Conservation (phyloP, 495 filamentous ascomycete genomes). For the Hypoxylon rickii region DNA sequence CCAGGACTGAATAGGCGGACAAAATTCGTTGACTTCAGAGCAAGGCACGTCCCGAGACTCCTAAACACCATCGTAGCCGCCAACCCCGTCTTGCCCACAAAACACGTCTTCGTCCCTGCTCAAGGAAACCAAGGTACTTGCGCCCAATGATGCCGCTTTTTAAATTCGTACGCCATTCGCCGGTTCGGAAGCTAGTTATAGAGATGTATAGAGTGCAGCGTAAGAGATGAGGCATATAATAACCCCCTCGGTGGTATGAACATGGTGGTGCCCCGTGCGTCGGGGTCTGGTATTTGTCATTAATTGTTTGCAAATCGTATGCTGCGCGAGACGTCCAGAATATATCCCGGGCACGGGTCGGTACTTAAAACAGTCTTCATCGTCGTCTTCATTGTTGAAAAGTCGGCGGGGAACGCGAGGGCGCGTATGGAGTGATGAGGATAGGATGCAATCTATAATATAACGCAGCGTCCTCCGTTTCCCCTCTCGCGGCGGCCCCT, state of each 20-base stretch:
- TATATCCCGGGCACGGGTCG: slow-evolving; percentile 3
- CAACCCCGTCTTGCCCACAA: slow-evolving; percentile 37
- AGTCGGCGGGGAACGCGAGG: slow-evolving; percentile 14
- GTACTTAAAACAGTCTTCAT: slow-evolving; percentile 5
- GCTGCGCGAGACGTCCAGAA: not conserved
- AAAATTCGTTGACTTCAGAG: slow-evolving; percentile 20
- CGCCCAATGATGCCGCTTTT: slow-evolving; percentile 44
- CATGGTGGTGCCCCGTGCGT: slow-evolving; percentile 25
- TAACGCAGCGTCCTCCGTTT: slow-evolving; percentile 23
- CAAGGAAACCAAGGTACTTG: slow-evolving; percentile 39
- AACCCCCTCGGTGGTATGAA: slow-evolving; percentile 31
- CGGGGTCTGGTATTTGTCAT: slow-evolving; percentile 11
- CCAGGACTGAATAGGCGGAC: slow-evolving; percentile 12
- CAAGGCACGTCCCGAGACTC: slow-evolving; percentile 36
- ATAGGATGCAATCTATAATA: slow-evolving; percentile 28
- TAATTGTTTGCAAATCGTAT: not conserved
- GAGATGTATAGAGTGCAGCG: slow-evolving; percentile 38
- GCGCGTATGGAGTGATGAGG: slow-evolving; percentile 11
- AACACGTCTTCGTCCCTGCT: slow-evolving; percentile 35
- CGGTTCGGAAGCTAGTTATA: slow-evolving; percentile 39
- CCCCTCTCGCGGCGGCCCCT: slow-evolving; percentile 19
- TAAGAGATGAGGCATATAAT: slow-evolving; percentile 29
- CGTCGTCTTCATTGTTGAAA: slow-evolving; percentile 10
- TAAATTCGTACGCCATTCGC: slow-evolving; percentile 45
- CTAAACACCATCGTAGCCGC: slow-evolving; percentile 39